Evolutionary conservation across 2,329 filamentous ascomycete genomes (phyloP), one percentile per base, ranked within the genome.

Genomic region (Penicillium sp.): DNA sequence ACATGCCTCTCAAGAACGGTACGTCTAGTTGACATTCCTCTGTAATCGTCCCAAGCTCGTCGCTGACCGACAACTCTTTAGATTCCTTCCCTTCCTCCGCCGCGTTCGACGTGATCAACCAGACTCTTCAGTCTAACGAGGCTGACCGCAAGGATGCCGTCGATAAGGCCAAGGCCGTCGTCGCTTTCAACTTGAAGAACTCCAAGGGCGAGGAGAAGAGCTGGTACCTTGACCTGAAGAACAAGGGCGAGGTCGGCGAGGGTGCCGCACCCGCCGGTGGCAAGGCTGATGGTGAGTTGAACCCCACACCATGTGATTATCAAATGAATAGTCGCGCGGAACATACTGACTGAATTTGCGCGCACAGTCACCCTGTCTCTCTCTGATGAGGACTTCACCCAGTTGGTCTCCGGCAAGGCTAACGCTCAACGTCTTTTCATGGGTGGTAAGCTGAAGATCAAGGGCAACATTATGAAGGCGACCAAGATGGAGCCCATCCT

Each of bases 391-490:
- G 91, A 97, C 77, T 99, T 99, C 71, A 85, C 80, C 63, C 87
- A 89, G 73, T 84, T 99, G 62, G 87, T 96, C 51, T 70, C 81
- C 33, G 94, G 94, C 72, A 91, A 95, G 81, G 91, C 90, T 67
- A 96, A 97, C 72, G 92, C 94, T 53, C 94, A 99, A 83, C 87
- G 88, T 66, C 80, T 99, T 61, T 97, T 97, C 80, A 97, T 99
- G 93, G 85, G 85, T n/a, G 94, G 94, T 68, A 97, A 96, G 83
- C 83, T 99, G 71, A 99, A 97, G 89, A 86, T 97, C 73, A 95
- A 92, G 86, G 94, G 94, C 60, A 92, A 97, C 75, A 87, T 97
- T 58, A 97, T 97, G 93, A 97, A 97, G 85, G 75, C 94, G 33
- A 97, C 92, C 56, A 96, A 95, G 87, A 86, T 97, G 77, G 92